Evolutionary conservation across 306 rosid species (phyloP), one percentile per base, ranked within the genome.

Genomic region (Quercus wislizeni): DNA sequence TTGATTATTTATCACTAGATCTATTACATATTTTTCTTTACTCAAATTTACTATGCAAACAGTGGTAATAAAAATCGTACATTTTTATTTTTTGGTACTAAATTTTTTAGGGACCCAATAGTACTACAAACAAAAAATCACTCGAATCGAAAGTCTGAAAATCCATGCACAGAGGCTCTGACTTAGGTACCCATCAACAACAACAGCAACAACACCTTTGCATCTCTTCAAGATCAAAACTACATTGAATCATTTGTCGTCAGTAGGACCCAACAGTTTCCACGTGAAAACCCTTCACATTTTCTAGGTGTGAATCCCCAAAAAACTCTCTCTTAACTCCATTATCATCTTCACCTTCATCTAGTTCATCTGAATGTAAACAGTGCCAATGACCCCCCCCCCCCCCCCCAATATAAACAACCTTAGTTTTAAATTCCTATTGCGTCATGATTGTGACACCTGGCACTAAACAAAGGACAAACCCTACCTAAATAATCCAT

Each of bases 171-270:
- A 38, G 13, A 56, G 3, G 7, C 59, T 46, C 70, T 78, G 81
- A 78, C 61, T 70, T 30, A 54, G 55, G 2, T 33, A 46, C 49
- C 72, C 9, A 23, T 57, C 63, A n/a, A 21, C 38, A 14, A 10
- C 10, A 14, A 21, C 21, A 21, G 0, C 21, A 21, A 20, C 51
- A 18, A 1, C 46, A 13, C 74, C 12, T 5, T 15, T 20, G 23
- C 55, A 73, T 65, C 72, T 7, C 38, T 33, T 33, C 38, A 33
- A 33, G 8, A 2, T 38, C 43, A 7, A 27, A 20, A 73, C 46
- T 55, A 15, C 75, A 64, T 69, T 61, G 17, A 78, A 83, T 83
- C 69, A 18, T 13, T 17, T 74, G 83, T 78, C 86, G 30, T 77
- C 54, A n/a, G 3, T 30, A 9, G n/a, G 52, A 61, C 5, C 79